Base-by-base conservation (phyloP, 768 basidiomycete species). In the Suillus clintonianus region DNA sequence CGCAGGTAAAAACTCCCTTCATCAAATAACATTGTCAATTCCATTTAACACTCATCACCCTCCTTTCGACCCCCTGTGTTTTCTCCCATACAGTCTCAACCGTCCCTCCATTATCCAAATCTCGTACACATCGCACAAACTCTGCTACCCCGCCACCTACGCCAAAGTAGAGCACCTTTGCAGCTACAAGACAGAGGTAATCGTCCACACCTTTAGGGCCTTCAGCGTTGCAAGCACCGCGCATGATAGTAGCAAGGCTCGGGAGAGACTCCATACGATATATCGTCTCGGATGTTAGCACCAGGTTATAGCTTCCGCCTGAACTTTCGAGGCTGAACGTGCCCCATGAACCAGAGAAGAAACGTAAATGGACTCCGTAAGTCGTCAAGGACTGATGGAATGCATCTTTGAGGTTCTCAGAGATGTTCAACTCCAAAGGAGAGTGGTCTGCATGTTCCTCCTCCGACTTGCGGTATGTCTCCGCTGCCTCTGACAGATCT, bases 91-190 rank as follows among this genome's bases (percentile, higher is more conserved):
- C 84, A 3, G 80, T 83, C 67, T 84, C 80, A 1, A 88, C 85
- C 34, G 65, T 74, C 0, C 85, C 88, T 32, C 71, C 45, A 50
- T 63, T 42, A 6, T 71, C 75, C 19, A 71, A 67, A 34, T 71
- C 75, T 64, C 83, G 76, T 3, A 94, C 83, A 7, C 80, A 82
- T 32, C 77, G 71, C n/a, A 86, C 73, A 68, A 97, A 97, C 64
- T 89, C 91, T 14, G 83, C 75, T 32, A 96, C 78, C 8, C 95
- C 93, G 0, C 97, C 96, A 1, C 95, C 96, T 5, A 98, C 94
- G 8, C 97, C 97, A 74, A 99, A 98, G 73, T 98, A 98, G 22
- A 98, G 76, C 15, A 94, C 84, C 75, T 98, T 99, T 1, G 92
- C 93, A 2, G 95, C 95, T 3, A 97, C 90, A 10, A 97, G 84